These are phyloP conservation scores for Mucuna pruriens DNA, from an alignment of 306 rosid genomes.

Conservation along the genomic window DNA sequence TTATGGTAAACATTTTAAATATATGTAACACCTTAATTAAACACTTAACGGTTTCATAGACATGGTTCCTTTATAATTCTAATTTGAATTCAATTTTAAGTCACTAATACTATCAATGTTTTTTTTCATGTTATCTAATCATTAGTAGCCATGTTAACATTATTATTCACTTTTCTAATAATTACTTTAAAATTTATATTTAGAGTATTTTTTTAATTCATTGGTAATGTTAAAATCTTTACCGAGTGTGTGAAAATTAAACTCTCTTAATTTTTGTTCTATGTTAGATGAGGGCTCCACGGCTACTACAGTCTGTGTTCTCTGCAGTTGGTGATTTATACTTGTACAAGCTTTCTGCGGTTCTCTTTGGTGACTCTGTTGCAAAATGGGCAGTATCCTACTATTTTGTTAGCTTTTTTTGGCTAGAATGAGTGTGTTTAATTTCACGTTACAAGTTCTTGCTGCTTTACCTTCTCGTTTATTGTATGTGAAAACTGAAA, in stretches of 20 bases:
- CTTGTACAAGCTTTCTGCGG: conserved; percentile 69
- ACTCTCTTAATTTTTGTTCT: neutral
- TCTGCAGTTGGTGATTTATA: conserved; percentile 87
- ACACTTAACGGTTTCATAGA: neutral
- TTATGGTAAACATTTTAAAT: conserved; percentile 63
- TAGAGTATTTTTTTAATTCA: neutral
- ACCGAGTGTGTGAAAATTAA: neutral
- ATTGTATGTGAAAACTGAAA: conserved; percentile 35
- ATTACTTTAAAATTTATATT: neutral
- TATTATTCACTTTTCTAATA: neutral
- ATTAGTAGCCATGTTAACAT: too few relatives aligned
- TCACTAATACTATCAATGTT: too few relatives aligned
- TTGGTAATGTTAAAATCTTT: neutral
- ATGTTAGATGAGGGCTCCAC: conserved; percentile 79
- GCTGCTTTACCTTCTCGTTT: conserved; percentile 28
- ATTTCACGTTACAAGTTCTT: conserved; percentile 24
- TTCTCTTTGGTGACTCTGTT: conserved; percentile 64
- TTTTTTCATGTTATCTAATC: too few relatives aligned
- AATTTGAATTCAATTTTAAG: neutral
- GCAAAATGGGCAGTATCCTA: conserved; percentile 97
- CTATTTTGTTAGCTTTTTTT: neutral
- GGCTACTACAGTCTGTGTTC: conserved; percentile 75
- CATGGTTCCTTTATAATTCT: conserved; percentile 23
- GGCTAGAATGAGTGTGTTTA: conserved; percentile 12
- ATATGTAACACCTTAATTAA: neutral